Evolutionary conservation across 345 rosid genomes (phyloP).

Genomic region (Acer negundo): DNA sequence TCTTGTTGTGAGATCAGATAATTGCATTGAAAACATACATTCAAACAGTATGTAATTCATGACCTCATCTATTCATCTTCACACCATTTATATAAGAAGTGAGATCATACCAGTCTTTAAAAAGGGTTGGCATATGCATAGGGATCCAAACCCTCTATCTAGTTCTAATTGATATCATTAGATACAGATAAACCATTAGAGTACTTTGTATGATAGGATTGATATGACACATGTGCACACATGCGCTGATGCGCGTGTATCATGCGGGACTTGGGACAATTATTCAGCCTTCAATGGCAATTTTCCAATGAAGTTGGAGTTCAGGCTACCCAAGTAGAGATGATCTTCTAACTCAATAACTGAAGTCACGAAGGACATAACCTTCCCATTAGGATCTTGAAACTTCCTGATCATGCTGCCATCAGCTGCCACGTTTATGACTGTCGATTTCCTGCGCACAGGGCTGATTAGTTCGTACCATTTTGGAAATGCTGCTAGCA

Average conservation of each 20-base stretch:
- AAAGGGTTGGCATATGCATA: background rate
- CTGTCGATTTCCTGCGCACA: constrained; percentile 24
- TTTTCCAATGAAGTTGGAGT: constrained; percentile 44
- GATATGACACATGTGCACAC: background rate
- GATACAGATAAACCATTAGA: too few species aligned
- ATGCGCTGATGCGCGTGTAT: too few species aligned
- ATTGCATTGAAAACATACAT: too few species aligned
- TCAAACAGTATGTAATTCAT: too few species aligned
- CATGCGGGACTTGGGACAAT: too few species aligned
- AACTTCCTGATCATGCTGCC: constrained; percentile 40
- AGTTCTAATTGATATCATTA: too few species aligned
- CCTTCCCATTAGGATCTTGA: constrained; percentile 47
- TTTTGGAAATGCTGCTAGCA: constrained; percentile 35
- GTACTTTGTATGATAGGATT: background rate
- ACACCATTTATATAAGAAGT: too few species aligned
- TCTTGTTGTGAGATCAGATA: too few species aligned
- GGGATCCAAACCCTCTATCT: too few species aligned
- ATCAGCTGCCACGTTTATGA: constrained; percentile 43
- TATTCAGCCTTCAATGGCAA: constrained; percentile 22
- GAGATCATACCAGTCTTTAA: too few species aligned
- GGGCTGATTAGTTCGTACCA: constrained; percentile 7
- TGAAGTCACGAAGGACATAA: constrained; percentile 43
- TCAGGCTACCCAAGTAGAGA: constrained; percentile 53
- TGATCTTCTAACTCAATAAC: constrained; percentile 54
- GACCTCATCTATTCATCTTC: too few species aligned